Evolutionary conservation across 805 yeast species (phyloP), one percentile per base, ranked within the genome.

Genomic region (Pichia sporocuriosa): DNA sequence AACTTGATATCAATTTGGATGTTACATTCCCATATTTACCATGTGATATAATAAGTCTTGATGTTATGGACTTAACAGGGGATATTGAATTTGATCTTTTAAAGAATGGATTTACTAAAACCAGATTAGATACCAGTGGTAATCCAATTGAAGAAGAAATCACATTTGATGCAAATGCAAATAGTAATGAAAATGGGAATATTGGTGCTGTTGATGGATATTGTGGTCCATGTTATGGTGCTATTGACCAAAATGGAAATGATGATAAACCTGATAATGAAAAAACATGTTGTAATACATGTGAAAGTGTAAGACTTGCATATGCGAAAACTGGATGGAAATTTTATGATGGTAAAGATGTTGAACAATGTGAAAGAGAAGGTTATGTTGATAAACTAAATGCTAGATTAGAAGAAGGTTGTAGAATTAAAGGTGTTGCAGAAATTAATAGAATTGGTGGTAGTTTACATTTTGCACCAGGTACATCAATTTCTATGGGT

Each of bases 401-500:
- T 38, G 72, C 69, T 13, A 72, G 81, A 53, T 65, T 85, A 40
- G 57, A 69, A 43, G 96, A 90, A 64, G 98, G 98, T 22, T 93
- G 98, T 63, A 73, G 95, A 49, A 70, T 93, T 31, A 72, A 73
- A 48, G 98, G 98, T 24, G 69, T 73, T 19, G 81, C 94, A 6
- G 68, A 76, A 51, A 77, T 93, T 56, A 85, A 85, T 62, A 77
- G 95, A 64, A 83, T 93, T 33, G 80, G 83, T 19, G 98, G 98
- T 36, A 84, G 86, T 55, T 65, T 93, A 48, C 97, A 93, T 66
- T 88, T 93, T 70, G 96, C 97, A 1, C 97, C 98, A 4, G 98
- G 98, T 31, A 78, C 83, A 21, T 79, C 94, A 2, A 71, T 69
- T 54, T 74, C 80, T 30, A 61, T 64, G 43, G 62, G 65, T 9